Evolutionary conservation across 306 rosid genomes (phyloP).

Genomic region (Cicer cuneatum): DNA sequence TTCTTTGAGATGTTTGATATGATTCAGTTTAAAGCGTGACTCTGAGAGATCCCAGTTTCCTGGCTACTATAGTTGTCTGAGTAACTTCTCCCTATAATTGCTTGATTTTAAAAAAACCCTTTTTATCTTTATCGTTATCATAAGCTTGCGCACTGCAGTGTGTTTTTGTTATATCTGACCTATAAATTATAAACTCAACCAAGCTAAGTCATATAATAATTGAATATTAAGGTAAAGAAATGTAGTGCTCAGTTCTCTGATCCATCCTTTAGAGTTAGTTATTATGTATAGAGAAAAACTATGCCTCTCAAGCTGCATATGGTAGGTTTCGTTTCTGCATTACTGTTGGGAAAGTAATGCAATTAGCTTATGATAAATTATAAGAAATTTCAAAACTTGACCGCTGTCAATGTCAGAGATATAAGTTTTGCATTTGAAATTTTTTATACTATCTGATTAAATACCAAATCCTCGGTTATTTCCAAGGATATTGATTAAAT

Average conservation of each 20-base stretch:
- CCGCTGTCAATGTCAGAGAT: background rate
- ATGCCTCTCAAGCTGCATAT: background rate
- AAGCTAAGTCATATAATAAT: background rate
- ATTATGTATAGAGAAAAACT: background rate
- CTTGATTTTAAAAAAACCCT: background rate
- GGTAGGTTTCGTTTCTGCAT: background rate
- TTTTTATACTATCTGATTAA: too few species aligned
- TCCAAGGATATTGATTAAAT: too few species aligned
- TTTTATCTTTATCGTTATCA: background rate
- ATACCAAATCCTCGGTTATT: too few species aligned
- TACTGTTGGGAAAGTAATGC: background rate
- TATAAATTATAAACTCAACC: background rate
- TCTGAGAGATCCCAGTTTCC: constrained; percentile 3
- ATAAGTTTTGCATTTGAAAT: too few species aligned
- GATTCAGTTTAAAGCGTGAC: constrained; percentile 15
- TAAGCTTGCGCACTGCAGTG: background rate
- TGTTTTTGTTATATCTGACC: background rate
- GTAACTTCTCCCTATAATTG: background rate
- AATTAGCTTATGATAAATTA: background rate
- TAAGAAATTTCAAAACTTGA: background rate
- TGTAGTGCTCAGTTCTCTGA: background rate
- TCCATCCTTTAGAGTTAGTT: background rate
- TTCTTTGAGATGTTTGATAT: constrained; percentile 16
- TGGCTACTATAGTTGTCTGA: background rate
- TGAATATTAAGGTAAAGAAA: background rate